Evolutionary conservation across 805 yeast genomes (phyloP).

Genomic region (Starmera amethionina): DNA sequence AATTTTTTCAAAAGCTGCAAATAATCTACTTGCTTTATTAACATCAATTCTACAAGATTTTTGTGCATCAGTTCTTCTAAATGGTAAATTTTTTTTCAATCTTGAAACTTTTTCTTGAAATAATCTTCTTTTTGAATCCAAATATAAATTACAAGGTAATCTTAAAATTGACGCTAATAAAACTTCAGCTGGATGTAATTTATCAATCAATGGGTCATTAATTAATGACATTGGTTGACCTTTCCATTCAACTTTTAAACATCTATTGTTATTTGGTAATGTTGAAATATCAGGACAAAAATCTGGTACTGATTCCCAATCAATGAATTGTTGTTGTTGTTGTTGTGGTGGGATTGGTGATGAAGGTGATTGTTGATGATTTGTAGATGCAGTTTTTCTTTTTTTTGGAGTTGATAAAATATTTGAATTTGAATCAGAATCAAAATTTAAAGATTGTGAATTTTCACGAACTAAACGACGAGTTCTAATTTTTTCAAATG

Average conservation of each 20-base stretch:
- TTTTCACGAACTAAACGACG: constrained; percentile 41
- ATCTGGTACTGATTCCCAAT: constrained; percentile 70
- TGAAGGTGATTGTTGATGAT: constrained; percentile 16
- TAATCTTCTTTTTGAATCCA: constrained; percentile 74
- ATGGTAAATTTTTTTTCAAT: constrained; percentile 64
- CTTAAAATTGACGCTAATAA: constrained; percentile 80
- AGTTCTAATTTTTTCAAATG: constrained; percentile 46
- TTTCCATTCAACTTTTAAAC: constrained; percentile 91
- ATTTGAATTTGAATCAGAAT: constrained; percentile 9
- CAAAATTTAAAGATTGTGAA: constrained; percentile 21
- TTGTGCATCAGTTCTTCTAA: constrained; percentile 96
- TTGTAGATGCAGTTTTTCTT: constrained; percentile 25
- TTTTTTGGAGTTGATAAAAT: constrained; percentile 18
- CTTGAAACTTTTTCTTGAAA: constrained; percentile 85
- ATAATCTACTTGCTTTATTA: constrained; percentile 87
- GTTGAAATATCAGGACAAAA: constrained; percentile 64
- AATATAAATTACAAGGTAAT: constrained; percentile 76
- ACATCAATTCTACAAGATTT: constrained; percentile 97
- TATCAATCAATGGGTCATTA: constrained; percentile 58
- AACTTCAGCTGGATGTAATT: constrained; percentile 88
- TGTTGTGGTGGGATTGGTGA: constrained; percentile 33
- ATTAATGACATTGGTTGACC: constrained; percentile 94
- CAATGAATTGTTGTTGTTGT: constrained; percentile 41
- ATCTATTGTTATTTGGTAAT: constrained; percentile 61
- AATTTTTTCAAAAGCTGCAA: constrained; percentile 87